Percentiles rank a stretch among this genome's conserved stretches.
Conservation (phyloP, 768 basidiomycete genomes). For the Boletus rubroflammeus region DNA sequence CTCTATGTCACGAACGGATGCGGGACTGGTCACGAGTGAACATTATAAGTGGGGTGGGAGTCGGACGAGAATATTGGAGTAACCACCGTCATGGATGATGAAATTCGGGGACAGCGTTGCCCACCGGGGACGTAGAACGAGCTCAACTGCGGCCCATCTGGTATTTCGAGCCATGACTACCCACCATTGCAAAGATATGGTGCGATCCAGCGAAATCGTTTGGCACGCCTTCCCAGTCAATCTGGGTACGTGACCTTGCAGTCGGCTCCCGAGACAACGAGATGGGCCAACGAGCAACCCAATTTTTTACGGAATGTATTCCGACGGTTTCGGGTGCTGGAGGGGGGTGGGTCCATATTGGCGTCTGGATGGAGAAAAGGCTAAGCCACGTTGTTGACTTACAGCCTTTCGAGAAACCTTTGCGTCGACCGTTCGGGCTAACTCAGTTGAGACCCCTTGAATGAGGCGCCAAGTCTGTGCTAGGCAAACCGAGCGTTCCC, state of each 20-base stretch:
- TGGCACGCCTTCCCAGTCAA: neutral
- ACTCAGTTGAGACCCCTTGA: neutral
- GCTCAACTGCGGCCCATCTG: neutral
- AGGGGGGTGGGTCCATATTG: neutral
- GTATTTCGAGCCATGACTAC: neutral
- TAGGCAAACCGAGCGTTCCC: neutral
- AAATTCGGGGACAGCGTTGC: neutral
- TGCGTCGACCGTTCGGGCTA: neutral
- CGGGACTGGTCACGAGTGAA: slow-evolving; percentile 5
- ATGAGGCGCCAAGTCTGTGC: neutral
- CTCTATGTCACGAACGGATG: neutral
- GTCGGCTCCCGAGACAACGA: neutral
- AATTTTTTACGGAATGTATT: neutral
- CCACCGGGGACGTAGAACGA: neutral
- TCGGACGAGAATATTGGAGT: neutral
- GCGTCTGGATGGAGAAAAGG: slow-evolving; percentile 9
- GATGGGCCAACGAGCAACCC: neutral
- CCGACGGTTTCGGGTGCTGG: neutral
- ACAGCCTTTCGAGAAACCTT: neutral
- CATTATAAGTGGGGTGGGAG: slow-evolving; percentile 5
- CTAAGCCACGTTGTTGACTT: slow-evolving; percentile 23
- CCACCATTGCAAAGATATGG: neutral
- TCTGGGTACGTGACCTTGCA: neutral
- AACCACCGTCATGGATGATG: neutral
- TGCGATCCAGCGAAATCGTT: neutral